Conservation (phyloP, 2,329 filamentous ascomycete genomes). For the Arthrobotrys entomopaga region DNA sequence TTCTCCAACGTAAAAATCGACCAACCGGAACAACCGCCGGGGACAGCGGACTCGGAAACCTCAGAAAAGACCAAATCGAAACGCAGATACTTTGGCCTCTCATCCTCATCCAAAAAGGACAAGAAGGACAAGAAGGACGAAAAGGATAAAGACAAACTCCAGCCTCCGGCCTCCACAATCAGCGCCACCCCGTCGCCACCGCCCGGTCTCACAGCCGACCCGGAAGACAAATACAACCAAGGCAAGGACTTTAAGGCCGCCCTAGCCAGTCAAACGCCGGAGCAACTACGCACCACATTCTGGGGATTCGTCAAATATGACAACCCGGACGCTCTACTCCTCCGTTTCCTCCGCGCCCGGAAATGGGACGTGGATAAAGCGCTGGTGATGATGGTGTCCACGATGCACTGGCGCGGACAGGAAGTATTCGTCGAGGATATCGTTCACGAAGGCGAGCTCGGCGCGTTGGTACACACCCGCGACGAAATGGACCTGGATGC, state of each 20-base stretch:
- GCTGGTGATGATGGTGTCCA: slow-evolving; percentile 91
- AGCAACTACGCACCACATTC: slow-evolving; percentile 80
- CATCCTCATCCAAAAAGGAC: slow-evolving; percentile 58
- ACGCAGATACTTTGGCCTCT: slow-evolving; percentile 80
- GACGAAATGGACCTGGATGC: slow-evolving; percentile 76
- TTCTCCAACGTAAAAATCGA: slow-evolving; percentile 9
- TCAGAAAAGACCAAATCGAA: slow-evolving; percentile 73
- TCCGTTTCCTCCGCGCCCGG: slow-evolving; percentile 85
- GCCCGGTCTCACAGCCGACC: slow-evolving; percentile 63
- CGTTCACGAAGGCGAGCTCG: slow-evolving; percentile 78
- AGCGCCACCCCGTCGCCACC: slow-evolving; percentile 59
- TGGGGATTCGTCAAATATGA: slow-evolving; percentile 84
- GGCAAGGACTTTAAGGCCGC: slow-evolving; percentile 86
- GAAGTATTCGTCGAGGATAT: slow-evolving; percentile 91
- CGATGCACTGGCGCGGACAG: slow-evolving; percentile 86
- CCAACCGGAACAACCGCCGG: background rate
- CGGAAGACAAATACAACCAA: slow-evolving; percentile 92
- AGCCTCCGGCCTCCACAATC: slow-evolving; percentile 17
- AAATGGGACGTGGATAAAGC: slow-evolving; percentile 97
- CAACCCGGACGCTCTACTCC: slow-evolving; percentile 83
- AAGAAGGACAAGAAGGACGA: slow-evolving; percentile 66
- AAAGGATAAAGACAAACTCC: slow-evolving; percentile 28
- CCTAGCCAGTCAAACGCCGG: slow-evolving; percentile 78
- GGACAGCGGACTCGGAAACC: slow-evolving; percentile 61
- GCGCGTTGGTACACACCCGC: slow-evolving; percentile 64